A percentile compares a stretch with the other conserved stretches of the same genome.
These are phyloP conservation scores for Pythium chondricola DNA, from an alignment of 352 stramenopile genomes.

Conservation along the genomic window DNA sequence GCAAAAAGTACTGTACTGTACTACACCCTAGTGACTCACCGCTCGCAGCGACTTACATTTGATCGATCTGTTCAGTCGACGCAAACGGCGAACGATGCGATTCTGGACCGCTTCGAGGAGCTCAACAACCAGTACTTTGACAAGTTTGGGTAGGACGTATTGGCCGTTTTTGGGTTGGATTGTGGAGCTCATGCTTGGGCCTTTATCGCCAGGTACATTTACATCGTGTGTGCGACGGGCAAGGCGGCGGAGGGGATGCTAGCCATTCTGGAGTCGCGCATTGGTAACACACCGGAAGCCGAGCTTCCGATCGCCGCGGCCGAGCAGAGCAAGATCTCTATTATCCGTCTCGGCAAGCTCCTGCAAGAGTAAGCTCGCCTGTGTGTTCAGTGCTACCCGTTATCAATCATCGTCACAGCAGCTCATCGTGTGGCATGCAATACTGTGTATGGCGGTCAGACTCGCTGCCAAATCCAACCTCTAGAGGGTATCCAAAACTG, in stretches of 20 bases:
- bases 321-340: constrained; percentile 79
- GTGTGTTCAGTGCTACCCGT: too few relatives aligned
- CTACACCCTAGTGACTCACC: not conserved
- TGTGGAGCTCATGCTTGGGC: not conserved
- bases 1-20: constrained; percentile 33
- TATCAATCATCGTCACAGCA: too few relatives aligned
- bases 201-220: constrained; percentile 46
- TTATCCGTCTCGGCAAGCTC: constrained; percentile 61
- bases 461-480: too few relatives aligned
- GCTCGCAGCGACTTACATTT: too few relatives aligned
- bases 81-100: constrained; percentile 34
- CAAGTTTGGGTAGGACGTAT: constrained; percentile 41
- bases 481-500: too few relatives aligned
- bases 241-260: constrained; percentile 78
- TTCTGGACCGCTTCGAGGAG: constrained; percentile 54
- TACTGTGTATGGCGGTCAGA: too few relatives aligned
- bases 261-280: constrained; percentile 48
- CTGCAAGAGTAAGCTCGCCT: constrained; percentile 52
- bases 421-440: too few relatives aligned
- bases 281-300: constrained; percentile 31
- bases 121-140: constrained; percentile 65
- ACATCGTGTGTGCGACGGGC: constrained; percentile 74
- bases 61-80: constrained; percentile 52
- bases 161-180: not conserved
- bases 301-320: constrained; percentile 54